Evolutionary conservation across 169 alveolate species (phyloP), one percentile per base, ranked within the genome.

Genomic region (Plasmodium cynomolgi): DNA sequence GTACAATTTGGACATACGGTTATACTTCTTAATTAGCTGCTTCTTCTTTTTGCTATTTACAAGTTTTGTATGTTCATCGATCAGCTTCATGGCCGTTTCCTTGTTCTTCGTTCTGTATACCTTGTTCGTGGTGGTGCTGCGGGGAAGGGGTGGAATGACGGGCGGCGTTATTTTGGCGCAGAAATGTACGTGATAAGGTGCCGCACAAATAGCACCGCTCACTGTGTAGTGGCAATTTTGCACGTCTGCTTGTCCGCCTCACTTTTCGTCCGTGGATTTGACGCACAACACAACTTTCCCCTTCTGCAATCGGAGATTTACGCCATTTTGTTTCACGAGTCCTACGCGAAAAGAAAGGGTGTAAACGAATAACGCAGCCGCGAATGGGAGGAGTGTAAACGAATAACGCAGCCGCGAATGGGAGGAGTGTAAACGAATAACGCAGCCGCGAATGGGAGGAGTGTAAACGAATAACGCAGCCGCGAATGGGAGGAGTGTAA

Each of bases 1-100:
- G 62, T 88, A 62, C 72, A 81, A n/a, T 80, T 88, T 88, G 33
- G 83, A 71, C n/a, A 88, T 56, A 8, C 94, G 94, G n/a, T 79
- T 80, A 15, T 79, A 88, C 72, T 88, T 88, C 54, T 79, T 80
- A 47, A 88, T 41, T 29, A 88, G 39, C 50, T 31, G 81, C 13
- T 79, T 44, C 81, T 74, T 74, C 29, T 33, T 77, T 13, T 58
- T 58, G 44, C 20, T 39, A 7, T 39, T 88, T 39, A 26, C 74
- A 31, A 20, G 23, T 3, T 56, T 79, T 34, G 83, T 56, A 44
- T 88, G 73, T 29, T 77, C 83, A 5, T 79, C 77, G 23, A 88
- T 54, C 47, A 88, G 54, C 34, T 79, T 58, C 83, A 79, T 81
- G 20, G 80, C 88, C 7, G 41, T 80, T 47, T 62, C 34, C 17